phyloP scores from a whole-genome alignment of 345 rosid genomes.

The Brassica cretica region DNA sequence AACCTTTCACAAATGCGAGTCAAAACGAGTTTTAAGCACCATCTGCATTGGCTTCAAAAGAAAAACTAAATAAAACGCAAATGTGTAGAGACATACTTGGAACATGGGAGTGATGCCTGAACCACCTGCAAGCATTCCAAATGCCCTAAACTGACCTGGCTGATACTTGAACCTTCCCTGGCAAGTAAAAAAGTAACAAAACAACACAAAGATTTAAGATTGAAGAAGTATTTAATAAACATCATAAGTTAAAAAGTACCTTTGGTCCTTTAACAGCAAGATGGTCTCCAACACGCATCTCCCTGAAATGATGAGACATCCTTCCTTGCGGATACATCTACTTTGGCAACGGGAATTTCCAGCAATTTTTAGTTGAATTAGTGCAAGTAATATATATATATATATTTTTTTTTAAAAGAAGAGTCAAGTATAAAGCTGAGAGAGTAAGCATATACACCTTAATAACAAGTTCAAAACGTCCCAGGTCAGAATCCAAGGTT shows the following conservation, averaged over 20 bases:
- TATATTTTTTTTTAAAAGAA: not conserved
- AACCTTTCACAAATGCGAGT: slow-evolving; percentile 53
- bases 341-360: slow-evolving; percentile 5
- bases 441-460: slow-evolving; percentile 53
- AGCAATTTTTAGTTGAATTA: not conserved
- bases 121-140: slow-evolving; percentile 98
- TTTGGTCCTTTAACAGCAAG: slow-evolving; percentile 97
- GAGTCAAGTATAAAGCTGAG: not conserved
- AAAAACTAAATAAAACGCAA: not conserved
- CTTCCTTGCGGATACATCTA: slow-evolving; percentile 99
- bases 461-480: slow-evolving; percentile 79
- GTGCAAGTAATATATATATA: not conserved
- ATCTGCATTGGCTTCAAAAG: not conserved
- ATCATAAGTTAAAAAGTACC: slow-evolving; percentile 44
- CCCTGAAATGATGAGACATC: slow-evolving; percentile 98
- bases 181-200: slow-evolving; percentile 15
- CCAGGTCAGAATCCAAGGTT: slow-evolving; percentile 90
- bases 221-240: not conserved
- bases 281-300: slow-evolving; percentile 79
- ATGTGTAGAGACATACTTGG: slow-evolving; percentile 59
- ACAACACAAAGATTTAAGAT: slow-evolving; percentile 2
- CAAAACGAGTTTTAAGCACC: not conserved
- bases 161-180: slow-evolving; percentile 96
- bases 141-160: slow-evolving; percentile 84
- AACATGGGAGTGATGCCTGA: slow-evolving; percentile 99